Evolutionary conservation across 2,329 filamentous ascomycete species (phyloP).

Genomic region (Penicillium palitans): DNA sequence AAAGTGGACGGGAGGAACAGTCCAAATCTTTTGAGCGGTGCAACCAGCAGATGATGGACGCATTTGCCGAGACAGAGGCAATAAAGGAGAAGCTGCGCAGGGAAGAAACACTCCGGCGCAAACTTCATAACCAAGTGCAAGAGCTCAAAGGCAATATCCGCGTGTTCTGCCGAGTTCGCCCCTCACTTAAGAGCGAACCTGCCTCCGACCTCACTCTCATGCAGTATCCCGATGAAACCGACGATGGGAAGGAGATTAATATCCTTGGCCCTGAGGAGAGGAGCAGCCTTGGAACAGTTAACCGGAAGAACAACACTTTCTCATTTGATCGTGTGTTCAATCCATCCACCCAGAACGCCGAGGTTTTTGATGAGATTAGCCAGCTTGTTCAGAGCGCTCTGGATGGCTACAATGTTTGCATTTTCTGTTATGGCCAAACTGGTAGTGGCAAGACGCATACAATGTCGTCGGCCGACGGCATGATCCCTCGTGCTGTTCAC

Average conservation of each 20-base stretch:
- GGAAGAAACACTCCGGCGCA: conserved; percentile 85
- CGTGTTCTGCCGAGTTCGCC: conserved; percentile 94
- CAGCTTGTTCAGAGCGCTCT: conserved; percentile 95
- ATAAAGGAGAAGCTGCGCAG: conserved; percentile 80
- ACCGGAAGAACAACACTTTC: conserved; percentile 78
- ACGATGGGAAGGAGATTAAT: conserved; percentile 83
- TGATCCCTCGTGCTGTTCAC: conserved; percentile 89
- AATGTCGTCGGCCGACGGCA: conserved; percentile 87
- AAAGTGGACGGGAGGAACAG: conserved; percentile 86
- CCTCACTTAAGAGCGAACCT: conserved; percentile 60
- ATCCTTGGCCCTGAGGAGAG: conserved; percentile 81
- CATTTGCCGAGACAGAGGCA: conserved; percentile 66
- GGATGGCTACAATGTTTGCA: conserved; percentile 97
- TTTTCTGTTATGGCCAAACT: conserved; percentile 97
- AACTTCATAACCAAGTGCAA: conserved; percentile 96
- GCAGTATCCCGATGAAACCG: conserved; percentile 73
- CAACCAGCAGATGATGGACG: conserved; percentile 76
- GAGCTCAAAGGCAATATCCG: conserved; percentile 98
- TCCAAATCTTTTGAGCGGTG: conserved; percentile 81
- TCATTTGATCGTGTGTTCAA: conserved; percentile 92
- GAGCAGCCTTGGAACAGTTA: conserved; percentile 73
- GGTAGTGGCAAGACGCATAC: conserved; percentile 96
- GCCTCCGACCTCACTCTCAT: conserved; percentile 69
- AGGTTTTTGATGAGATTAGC: conserved; percentile 94
- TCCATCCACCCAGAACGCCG: conserved; percentile 72